phyloP scores from a whole-genome alignment of 2,329 filamentous ascomycete species.

The Cytospora piceae region DNA sequence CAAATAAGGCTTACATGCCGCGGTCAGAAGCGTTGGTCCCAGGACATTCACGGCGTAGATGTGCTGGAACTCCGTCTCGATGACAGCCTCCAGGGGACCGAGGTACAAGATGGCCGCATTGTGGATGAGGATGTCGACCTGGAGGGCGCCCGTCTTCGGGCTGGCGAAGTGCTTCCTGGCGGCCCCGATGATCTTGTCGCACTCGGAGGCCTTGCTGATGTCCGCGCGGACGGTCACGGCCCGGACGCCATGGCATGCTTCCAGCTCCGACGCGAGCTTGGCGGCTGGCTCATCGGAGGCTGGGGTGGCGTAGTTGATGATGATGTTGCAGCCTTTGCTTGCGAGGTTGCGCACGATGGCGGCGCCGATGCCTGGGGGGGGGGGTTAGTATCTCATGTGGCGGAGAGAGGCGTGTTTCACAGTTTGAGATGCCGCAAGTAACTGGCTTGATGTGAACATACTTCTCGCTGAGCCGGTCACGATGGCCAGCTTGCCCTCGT shows the following conservation, averaged over 20 bases:
- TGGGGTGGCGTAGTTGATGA: slow-evolving; percentile 30
- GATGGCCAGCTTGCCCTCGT: background rate
- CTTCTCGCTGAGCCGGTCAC: slow-evolving; percentile 1
- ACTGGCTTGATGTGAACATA: background rate
- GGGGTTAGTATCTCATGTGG: background rate
- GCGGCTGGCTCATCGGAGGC: slow-evolving; percentile 22
- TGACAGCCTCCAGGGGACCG: slow-evolving; percentile 56
- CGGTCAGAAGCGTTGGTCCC: slow-evolving; percentile 34
- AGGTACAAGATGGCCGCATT: slow-evolving; percentile 65
- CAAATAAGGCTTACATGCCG: slow-evolving; percentile 35
- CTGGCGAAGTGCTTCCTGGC: slow-evolving; percentile 26
- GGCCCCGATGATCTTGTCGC: slow-evolving; percentile 26
- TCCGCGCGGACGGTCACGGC: slow-evolving; percentile 28
- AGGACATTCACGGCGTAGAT: slow-evolving; percentile 67
- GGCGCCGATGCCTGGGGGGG: slow-evolving; percentile 33
- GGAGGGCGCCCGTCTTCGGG: slow-evolving; percentile 3
- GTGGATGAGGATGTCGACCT: slow-evolving; percentile 70
- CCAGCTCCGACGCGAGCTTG: slow-evolving; percentile 23
- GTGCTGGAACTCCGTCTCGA: slow-evolving; percentile 58
- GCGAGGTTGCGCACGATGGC: slow-evolving; percentile 26
- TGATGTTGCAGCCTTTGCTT: slow-evolving; percentile 26
- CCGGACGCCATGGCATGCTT: slow-evolving; percentile 18
- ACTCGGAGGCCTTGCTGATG: slow-evolving; percentile 17
- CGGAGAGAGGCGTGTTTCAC: background rate
- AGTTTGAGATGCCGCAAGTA: background rate